These are phyloP conservation scores for Drechslerella dactyloides DNA, from an alignment of 2,329 filamentous ascomycete genomes.

Conservation along the genomic window DNA sequence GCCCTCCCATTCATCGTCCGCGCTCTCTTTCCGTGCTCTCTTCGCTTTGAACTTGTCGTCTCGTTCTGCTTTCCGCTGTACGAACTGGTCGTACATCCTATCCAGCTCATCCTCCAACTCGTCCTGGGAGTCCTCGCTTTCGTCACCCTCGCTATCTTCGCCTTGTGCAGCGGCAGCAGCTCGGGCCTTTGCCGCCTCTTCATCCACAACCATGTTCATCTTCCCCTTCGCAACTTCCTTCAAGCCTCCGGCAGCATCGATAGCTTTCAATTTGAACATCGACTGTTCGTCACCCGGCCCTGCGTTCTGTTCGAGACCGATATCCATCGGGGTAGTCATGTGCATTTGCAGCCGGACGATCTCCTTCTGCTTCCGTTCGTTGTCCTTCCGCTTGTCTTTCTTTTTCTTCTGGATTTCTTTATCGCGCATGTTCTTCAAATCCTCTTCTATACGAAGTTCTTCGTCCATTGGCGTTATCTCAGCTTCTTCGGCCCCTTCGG, in stretches of 20 bases:
- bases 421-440: conserved; percentile 81
- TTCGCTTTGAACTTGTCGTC: conserved; percentile 92
- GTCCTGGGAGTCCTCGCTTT: conserved; percentile 71
- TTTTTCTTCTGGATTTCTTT: conserved; percentile 77
- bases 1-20: conserved; percentile 91
- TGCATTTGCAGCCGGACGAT: conserved; percentile 96
- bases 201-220: conserved; percentile 72
- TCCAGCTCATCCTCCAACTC: conserved; percentile 84
- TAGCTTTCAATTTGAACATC: conserved; percentile 83
- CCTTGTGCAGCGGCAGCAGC: conserved; percentile 65
- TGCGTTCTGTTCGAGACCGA: conserved; percentile 80
- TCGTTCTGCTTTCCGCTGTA: conserved; percentile 75
- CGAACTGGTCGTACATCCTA: conserved; percentile 82
- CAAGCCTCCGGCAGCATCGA: conserved; percentile 76
- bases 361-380: conserved; percentile 92
- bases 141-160: conserved; percentile 69
- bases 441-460: conserved; percentile 86
- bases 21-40: conserved; percentile 78
- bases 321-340: conserved; percentile 95
- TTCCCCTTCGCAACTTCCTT: conserved; percentile 75
- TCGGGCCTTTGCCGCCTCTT: conserved; percentile 64
- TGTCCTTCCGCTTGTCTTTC: conserved; percentile 82
- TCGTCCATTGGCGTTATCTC: conserved; percentile 92
- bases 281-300: conserved; percentile 78
- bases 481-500: conserved; percentile 66